Base-by-base conservation (phyloP, 495 filamentous ascomycete genomes). In the Podospora anserina region DNA sequence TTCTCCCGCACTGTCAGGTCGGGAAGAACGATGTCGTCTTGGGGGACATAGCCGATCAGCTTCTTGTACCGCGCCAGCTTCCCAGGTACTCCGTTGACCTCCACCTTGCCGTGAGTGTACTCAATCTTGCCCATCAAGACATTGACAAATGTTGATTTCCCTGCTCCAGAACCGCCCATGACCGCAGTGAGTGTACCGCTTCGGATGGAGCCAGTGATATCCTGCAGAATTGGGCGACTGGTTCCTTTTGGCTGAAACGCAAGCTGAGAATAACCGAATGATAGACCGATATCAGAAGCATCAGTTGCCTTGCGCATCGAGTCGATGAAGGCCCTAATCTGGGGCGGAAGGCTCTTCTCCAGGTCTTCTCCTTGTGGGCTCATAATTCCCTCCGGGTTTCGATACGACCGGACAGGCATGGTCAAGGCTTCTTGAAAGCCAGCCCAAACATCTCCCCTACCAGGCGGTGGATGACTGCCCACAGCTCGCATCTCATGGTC, bases 41-140 rank as follows among this genome's bases (percentile, higher is more conserved):
- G 84, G 4, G 84, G 83, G 32, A 88, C 83, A 63, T 85, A 87
- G 28, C 84, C 83, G 19, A 87, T 85, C 63, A 85, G 82, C 66
- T 84, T 84, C 74, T 83, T 84, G 65, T 84, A 86, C 60, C 72
- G 74, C 70, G 78, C 77, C 20, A 83, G 80, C 32, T 79, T 77
- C 6, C 82, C 79, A 16, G 80, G 78, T 27, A 81, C 73, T 7
- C 80, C 83, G 68, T 86, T 87, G 69, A 87, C 78, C 63, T 74
- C 80, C 7, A 81, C 80, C 3, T 69, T 63, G 2, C 84, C 84
- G 30, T 75, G 71, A 5, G 81, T 85, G 55, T 81, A 77, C 23
- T 73, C 71, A 0, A 70, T 72, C 69, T 85, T 84, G 15, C 84
- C 84, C 83, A 85, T 85, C 2, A 63, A 32, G 27, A 85, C 82